These are phyloP conservation scores for Nannizziopsis barbatae DNA, from an alignment of 2,329 filamentous ascomycete species.

Conservation along the genomic window DNA sequence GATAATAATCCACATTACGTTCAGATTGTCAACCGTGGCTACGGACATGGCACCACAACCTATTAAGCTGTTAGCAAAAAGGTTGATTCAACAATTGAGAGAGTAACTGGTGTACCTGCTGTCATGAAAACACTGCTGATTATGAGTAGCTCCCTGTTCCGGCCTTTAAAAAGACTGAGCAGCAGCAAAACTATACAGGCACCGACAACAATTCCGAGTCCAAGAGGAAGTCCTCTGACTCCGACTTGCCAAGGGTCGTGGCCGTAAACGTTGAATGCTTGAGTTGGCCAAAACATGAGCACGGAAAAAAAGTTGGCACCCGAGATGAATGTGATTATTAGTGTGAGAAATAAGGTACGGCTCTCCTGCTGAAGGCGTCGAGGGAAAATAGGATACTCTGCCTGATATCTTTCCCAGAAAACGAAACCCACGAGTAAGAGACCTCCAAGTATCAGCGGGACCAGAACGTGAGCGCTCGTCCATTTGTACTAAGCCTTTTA, in stretches of 20 bases:
- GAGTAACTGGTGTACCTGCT: conserved; percentile 34
- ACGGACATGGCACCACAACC: conserved; percentile 46
- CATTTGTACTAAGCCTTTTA: conserved; percentile 31
- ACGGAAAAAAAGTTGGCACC: conserved; percentile 49
- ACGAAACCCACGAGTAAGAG: conserved; percentile 34
- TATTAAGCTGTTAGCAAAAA: conserved; percentile 13
- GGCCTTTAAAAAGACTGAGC: conserved; percentile 47
- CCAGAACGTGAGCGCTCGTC: conserved; percentile 37
- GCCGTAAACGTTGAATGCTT: conserved; percentile 55
- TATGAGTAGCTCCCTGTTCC: conserved; percentile 51
- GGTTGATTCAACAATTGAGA: neutral
- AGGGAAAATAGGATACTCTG: conserved; percentile 39
- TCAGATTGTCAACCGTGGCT: conserved; percentile 43
- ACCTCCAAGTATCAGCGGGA: conserved; percentile 37
- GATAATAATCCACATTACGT: conserved; percentile 47
- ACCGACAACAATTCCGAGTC: conserved; percentile 52
- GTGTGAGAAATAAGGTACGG: conserved; percentile 42
- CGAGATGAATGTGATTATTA: conserved; percentile 49
- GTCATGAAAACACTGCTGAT: conserved; percentile 54
- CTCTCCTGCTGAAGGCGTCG: conserved; percentile 37
- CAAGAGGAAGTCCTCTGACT: conserved; percentile 54
- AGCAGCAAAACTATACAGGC: conserved; percentile 49
- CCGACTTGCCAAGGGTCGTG: conserved; percentile 54
- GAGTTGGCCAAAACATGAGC: conserved; percentile 51
- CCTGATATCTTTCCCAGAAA: conserved; percentile 39